These are phyloP conservation scores for Kodamaea neixiangensis DNA, from an alignment of 805 yeast species.

Conservation along the genomic window DNA sequence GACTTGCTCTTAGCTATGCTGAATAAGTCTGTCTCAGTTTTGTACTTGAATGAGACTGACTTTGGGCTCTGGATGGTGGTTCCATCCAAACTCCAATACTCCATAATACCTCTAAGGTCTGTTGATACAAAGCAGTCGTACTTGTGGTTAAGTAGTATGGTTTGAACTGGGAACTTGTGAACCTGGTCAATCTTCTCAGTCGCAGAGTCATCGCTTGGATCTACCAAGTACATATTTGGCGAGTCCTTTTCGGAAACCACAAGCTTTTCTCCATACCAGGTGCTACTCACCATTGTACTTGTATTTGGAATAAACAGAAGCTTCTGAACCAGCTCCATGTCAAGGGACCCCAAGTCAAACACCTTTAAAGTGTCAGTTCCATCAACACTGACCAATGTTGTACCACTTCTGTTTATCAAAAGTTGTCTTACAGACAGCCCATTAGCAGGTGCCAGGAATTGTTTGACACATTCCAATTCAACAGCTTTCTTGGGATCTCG, in stretches of 20 bases:
- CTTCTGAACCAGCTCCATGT: constrained; percentile 35
- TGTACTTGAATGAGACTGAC: constrained; percentile 28
- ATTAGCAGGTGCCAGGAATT: constrained; percentile 20
- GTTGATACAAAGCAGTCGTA: constrained; percentile 21
- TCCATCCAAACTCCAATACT: constrained; percentile 21
- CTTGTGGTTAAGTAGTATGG: constrained; percentile 15
- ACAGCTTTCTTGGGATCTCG: constrained; percentile 8
- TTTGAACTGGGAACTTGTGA: constrained; percentile 16
- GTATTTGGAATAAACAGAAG: constrained; percentile 25
- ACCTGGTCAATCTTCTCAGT: constrained; percentile 8
- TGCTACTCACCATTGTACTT: constrained; percentile 8
- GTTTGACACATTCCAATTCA: constrained; percentile 16
- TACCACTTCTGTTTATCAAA: constrained; percentile 16
- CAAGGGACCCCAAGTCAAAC: constrained; percentile 35
- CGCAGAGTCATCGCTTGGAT: constrained; percentile 13
- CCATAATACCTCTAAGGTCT: constrained; percentile 24
- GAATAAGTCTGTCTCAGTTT: constrained; percentile 40
- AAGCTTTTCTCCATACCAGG: constrained; percentile 18
- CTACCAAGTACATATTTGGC: constrained; percentile 13
- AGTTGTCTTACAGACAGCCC: constrained; percentile 16
- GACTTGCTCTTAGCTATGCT: constrained; percentile 34
- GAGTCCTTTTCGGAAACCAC: constrained; percentile 16
- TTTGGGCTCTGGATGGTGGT: background rate
- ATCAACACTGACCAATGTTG: constrained; percentile 24
- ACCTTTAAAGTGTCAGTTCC: constrained; percentile 22